Conservation (phyloP, 2,329 filamentous ascomycete genomes). For the Aureobasidium namibiae region DNA sequence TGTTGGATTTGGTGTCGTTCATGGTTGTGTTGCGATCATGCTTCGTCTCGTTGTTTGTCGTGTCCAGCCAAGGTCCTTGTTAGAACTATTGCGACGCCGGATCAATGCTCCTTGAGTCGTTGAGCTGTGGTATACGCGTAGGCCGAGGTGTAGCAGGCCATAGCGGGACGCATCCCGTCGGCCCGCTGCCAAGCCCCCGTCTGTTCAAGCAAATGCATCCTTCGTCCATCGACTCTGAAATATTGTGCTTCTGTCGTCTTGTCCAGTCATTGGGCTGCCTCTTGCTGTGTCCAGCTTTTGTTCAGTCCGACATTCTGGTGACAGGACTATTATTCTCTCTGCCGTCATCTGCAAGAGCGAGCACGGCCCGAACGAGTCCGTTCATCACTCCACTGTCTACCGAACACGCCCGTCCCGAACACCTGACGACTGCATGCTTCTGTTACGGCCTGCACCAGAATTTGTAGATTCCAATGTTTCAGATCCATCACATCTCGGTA, state of each 20-base stretch:
- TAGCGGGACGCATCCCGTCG: neutral
- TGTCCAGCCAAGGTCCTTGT: neutral
- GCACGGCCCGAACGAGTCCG: neutral
- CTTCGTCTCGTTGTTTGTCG: neutral
- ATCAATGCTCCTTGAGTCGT: neutral
- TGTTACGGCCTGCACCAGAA: neutral
- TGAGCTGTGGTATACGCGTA: neutral
- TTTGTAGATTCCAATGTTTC: neutral
- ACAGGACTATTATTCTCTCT: neutral
- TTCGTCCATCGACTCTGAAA: neutral
- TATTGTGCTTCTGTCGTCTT: no score
- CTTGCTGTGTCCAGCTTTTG: neutral
- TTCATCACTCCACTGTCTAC: conserved; percentile 3
- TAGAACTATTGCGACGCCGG: neutral
- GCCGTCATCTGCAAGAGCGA: neutral
- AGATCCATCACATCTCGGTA: neutral
- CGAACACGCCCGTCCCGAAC: neutral
- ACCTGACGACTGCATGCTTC: neutral
- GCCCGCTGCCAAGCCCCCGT: neutral
- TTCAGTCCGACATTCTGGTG: neutral
- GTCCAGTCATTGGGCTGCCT: no score
- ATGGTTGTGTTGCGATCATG: neutral
- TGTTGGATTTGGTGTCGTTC: neutral
- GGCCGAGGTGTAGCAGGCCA: neutral
- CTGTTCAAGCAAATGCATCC: neutral